Conservation (phyloP, 2,329 filamentous ascomycete genomes). For the Achaetomium macrosporum region DNA sequence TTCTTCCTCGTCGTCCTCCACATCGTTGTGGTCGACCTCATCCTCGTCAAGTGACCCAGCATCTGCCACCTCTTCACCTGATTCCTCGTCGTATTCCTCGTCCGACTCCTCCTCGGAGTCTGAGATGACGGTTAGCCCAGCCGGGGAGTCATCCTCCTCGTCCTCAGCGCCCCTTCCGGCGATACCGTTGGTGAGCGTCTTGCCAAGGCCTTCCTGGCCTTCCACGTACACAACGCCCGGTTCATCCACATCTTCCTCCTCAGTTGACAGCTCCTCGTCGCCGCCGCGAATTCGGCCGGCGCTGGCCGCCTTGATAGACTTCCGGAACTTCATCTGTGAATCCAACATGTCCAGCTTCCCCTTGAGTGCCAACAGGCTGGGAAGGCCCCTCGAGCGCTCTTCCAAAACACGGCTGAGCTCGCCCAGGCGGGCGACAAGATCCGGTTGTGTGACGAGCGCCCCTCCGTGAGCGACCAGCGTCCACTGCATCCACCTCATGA, state of each 20-base stretch:
- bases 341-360: slow-evolving; percentile 94
- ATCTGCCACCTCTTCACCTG: slow-evolving; percentile 24
- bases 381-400: slow-evolving; percentile 75
- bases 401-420: slow-evolving; percentile 82
- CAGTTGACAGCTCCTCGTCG: slow-evolving; percentile 48
- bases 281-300: slow-evolving; percentile 35
- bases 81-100: slow-evolving; percentile 31
- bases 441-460: slow-evolving; percentile 79
- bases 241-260: slow-evolving; percentile 57
- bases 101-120: slow-evolving; percentile 57
- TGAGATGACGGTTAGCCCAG: slow-evolving; percentile 54
- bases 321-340: slow-evolving; percentile 77
- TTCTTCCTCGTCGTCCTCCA: slow-evolving; percentile 32
- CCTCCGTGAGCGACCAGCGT: slow-evolving; percentile 88
- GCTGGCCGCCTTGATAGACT: slow-evolving; percentile 32
- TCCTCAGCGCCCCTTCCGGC: slow-evolving; percentile 39
- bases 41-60: slow-evolving; percentile 30
- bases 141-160: slow-evolving; percentile 53
- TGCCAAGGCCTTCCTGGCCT: slow-evolving; percentile 54
- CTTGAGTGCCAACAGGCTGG: slow-evolving; percentile 79
- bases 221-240: slow-evolving; percentile 83
- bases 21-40: slow-evolving; percentile 32
- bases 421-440: slow-evolving; percentile 69
- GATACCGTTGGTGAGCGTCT: slow-evolving; percentile 33
- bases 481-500: slow-evolving; percentile 96